phyloP scores from a whole-genome alignment of 345 rosid genomes.

The Angophora floribunda region DNA sequence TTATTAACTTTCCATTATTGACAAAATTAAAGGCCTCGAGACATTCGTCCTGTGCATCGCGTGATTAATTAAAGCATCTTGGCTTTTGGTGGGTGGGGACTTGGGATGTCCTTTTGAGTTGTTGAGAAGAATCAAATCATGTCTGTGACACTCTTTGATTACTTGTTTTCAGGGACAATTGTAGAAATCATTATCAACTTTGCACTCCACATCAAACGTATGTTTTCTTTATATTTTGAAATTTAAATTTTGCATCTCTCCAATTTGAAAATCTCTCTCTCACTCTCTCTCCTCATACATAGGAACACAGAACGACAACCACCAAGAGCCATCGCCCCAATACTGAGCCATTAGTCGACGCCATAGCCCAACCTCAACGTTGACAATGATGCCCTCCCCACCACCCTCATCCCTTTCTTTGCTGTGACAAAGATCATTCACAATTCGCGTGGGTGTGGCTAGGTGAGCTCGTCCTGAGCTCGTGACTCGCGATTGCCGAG shows the following conservation, averaged over 20 bases:
- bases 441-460: not conserved
- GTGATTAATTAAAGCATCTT: too few relatives aligned
- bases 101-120: not conserved
- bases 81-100: not conserved
- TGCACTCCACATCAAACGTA: not conserved
- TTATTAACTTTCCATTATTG: not conserved
- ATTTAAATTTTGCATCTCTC: not conserved
- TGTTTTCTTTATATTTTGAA: not conserved
- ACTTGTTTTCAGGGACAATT: not conserved
- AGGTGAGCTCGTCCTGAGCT: not conserved
- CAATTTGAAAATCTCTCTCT: not conserved
- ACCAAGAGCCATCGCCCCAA: not conserved
- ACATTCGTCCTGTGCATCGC: not conserved
- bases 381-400: not conserved
- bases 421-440: not conserved
- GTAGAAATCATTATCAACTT: not conserved
- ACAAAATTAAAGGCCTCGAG: not conserved
- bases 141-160: not conserved
- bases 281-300: fast-evolving
- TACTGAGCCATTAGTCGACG: not conserved
- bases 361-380: not conserved
- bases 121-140: not conserved
- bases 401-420: not conserved
- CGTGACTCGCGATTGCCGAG: not conserved
- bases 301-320: fast-evolving